Percentiles rank a stretch among this genome's conserved stretches.
phyloP scores from a whole-genome alignment of 2,329 filamentous ascomycete species.

The Colletotrichum simmondsii region DNA sequence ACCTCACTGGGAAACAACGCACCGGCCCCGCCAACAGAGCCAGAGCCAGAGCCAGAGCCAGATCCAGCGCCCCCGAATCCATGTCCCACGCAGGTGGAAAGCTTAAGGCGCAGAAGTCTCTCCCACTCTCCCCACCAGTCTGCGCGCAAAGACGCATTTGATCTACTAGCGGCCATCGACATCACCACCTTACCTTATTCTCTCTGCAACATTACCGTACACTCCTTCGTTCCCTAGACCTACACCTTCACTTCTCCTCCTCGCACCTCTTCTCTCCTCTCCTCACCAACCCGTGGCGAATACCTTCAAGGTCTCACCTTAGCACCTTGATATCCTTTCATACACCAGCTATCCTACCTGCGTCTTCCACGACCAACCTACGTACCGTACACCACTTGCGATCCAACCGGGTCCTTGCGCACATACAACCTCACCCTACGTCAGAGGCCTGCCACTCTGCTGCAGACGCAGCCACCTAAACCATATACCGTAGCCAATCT shows the following conservation, averaged over 20 bases:
- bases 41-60: slow-evolving; percentile 15
- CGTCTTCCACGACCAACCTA: background rate
- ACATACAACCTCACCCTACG: slow-evolving; percentile 11
- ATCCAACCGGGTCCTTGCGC: slow-evolving; percentile 13
- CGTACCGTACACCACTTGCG: background rate
- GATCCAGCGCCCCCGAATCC: slow-evolving; percentile 13
- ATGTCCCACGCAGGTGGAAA: slow-evolving; percentile 23
- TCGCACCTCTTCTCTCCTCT: background rate
- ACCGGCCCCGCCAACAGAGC: slow-evolving; percentile 20
- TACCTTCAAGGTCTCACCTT: background rate
- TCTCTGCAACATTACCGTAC: slow-evolving; percentile 12
- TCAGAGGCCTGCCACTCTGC: slow-evolving; percentile 20
- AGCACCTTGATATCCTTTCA: background rate
- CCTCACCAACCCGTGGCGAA: background rate
- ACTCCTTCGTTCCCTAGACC: background rate
- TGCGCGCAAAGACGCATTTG: slow-evolving; percentile 13
- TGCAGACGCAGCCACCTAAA: slow-evolving; percentile 21
- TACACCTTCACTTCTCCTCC: background rate
- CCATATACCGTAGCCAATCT: slow-evolving; percentile 1
- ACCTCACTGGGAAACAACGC: slow-evolving; percentile 27
- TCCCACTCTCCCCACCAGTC: slow-evolving; percentile 5
- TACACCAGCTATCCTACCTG: background rate
- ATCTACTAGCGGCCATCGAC: slow-evolving; percentile 13
- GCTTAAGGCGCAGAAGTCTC: slow-evolving; percentile 25
- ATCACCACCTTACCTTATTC: slow-evolving; percentile 11